Conservation (phyloP, 768 basidiomycete genomes). For the Calocybe cyanea region DNA sequence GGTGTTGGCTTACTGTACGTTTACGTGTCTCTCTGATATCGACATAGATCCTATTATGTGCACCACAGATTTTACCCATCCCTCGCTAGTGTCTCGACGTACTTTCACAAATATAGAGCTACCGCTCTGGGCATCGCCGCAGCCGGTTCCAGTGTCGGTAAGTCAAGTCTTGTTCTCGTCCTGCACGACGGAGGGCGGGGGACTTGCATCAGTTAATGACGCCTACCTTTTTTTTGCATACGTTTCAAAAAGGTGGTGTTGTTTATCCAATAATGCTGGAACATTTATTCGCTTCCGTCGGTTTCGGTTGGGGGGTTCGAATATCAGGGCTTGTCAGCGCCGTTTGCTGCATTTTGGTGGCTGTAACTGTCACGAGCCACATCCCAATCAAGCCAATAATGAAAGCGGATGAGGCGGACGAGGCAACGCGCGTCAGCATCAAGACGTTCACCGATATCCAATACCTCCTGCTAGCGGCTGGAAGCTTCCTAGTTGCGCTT, state of each 20-base stretch:
- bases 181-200: not conserved
- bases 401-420: too few relatives aligned
- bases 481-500: slow-evolving; percentile 57
- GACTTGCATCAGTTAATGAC: too few relatives aligned
- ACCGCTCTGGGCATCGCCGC: slow-evolving; percentile 69
- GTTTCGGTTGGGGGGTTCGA: slow-evolving; percentile 63
- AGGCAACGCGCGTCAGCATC: slow-evolving; percentile 22
- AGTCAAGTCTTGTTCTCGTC: slow-evolving; percentile 11
- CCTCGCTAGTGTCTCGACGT: slow-evolving; percentile 60
- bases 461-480: slow-evolving; percentile 51
- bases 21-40: slow-evolving; percentile 14
- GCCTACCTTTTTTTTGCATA: not conserved
- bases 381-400: slow-evolving; percentile 23
- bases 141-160: slow-evolving; percentile 67
- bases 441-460: slow-evolving; percentile 42
- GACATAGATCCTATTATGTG: slow-evolving; percentile 4
- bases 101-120: slow-evolving; percentile 62
- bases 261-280: slow-evolving; percentile 66
- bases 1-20: slow-evolving; percentile 62
- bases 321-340: slow-evolving; percentile 50
- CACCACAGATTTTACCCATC: slow-evolving; percentile 62
- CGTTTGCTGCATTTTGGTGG: slow-evolving; percentile 42
- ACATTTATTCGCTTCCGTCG: slow-evolving; percentile 47
- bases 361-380: slow-evolving; percentile 41
- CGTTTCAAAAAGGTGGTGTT: slow-evolving; percentile 49